These are phyloP conservation scores for Dactylonectria estremocensis DNA, from an alignment of 2,329 filamentous ascomycete species.

Conservation along the genomic window DNA sequence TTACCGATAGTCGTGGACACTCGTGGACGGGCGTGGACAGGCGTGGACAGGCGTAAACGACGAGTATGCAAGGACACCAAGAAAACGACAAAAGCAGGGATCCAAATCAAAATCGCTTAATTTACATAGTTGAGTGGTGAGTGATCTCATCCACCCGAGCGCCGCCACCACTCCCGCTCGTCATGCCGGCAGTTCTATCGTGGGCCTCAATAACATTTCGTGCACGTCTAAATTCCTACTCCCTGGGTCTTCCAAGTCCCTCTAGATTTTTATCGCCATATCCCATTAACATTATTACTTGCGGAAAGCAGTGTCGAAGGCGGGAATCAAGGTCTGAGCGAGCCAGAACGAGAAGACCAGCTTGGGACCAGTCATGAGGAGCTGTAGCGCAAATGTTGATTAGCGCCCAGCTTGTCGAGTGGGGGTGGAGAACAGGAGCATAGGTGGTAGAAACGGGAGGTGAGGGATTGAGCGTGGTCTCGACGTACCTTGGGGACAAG, in stretches of 20 bases:
- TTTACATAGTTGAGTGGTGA: slow-evolving; percentile 51
- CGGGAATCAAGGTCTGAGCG: slow-evolving; percentile 96
- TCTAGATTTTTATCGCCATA: slow-evolving; percentile 25
- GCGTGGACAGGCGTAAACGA: neutral
- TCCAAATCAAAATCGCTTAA: slow-evolving; percentile 50
- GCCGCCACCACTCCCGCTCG: slow-evolving; percentile 36
- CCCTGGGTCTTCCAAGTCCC: slow-evolving; percentile 20
- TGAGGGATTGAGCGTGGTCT: neutral
- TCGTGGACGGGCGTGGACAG: slow-evolving; percentile 4
- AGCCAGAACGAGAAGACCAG: slow-evolving; percentile 99
- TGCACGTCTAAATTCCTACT: slow-evolving; percentile 42
- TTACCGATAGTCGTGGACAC: neutral
- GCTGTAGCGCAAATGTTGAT: slow-evolving; percentile 59
- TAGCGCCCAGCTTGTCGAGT: slow-evolving; percentile 32
- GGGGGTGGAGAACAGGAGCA: slow-evolving; percentile 27
- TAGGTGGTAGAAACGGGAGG: slow-evolving; percentile 3
- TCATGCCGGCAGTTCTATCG: slow-evolving; percentile 44
- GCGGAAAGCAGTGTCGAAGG: slow-evolving; percentile 75
- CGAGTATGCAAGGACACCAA: neutral
- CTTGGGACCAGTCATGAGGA: slow-evolving; percentile 99
- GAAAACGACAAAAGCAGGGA: slow-evolving; percentile 1
- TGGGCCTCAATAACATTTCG: slow-evolving; percentile 41
- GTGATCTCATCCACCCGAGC: slow-evolving; percentile 39
- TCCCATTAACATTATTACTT: slow-evolving; percentile 38
- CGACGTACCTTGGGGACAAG: slow-evolving; percentile 84